Evolutionary conservation across 345 rosid genomes (phyloP).

Genomic region (Conringia planisiliqua): DNA sequence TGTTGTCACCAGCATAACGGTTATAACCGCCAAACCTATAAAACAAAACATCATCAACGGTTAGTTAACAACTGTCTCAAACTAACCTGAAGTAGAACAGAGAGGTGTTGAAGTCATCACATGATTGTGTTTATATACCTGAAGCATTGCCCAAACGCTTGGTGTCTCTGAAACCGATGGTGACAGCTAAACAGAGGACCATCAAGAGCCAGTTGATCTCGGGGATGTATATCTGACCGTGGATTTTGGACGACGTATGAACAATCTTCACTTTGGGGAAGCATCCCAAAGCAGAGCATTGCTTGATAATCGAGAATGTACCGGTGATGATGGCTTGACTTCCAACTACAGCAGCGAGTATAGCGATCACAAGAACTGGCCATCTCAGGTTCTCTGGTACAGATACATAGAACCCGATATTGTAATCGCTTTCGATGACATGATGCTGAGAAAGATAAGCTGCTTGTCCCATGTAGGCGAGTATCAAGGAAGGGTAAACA

Average conservation of each 20-base stretch:
- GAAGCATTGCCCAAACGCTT: constrained; percentile 81
- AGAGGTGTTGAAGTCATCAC: background rate
- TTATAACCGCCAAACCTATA: constrained; percentile 96
- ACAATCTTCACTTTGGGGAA: constrained; percentile 84
- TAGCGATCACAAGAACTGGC: constrained; percentile 91
- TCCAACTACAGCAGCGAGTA: constrained; percentile 93
- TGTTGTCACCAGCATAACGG: constrained; percentile 97
- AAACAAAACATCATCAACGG: background rate
- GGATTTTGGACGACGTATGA: constrained; percentile 85
- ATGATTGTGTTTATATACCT: constrained; percentile 44
- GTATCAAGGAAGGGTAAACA: constrained; percentile 88
- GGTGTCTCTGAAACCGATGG: constrained; percentile 87
- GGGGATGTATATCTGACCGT: constrained; percentile 93
- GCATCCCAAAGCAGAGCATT: constrained; percentile 82
- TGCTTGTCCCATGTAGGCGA: constrained; percentile 98
- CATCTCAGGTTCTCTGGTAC: constrained; percentile 79
- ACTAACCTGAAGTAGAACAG: background rate
- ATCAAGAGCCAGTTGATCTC: constrained; percentile 93
- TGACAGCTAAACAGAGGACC: constrained; percentile 83
- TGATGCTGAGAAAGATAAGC: constrained; percentile 81
- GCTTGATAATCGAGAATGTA: constrained; percentile 88
- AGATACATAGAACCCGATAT: constrained; percentile 77
- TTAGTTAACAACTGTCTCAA: background rate
- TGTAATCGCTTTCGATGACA: constrained; percentile 36
- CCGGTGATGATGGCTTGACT: constrained; percentile 94